These are phyloP conservation scores for Chlamydomonas eustigma DNA, from an alignment of 139 green algal species.

Conservation along the genomic window DNA sequence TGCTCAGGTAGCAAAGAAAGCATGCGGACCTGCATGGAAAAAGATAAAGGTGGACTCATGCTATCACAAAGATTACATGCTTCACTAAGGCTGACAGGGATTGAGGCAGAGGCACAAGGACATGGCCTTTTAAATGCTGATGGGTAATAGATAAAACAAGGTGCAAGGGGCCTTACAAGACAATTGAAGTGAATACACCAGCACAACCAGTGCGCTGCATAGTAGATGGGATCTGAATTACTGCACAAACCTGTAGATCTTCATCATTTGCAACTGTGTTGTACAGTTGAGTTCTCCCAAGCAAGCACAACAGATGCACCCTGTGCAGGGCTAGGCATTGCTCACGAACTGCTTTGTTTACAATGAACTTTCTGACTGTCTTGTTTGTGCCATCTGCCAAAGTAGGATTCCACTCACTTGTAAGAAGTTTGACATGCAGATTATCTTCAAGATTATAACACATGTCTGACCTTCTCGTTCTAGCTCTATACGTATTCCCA, in stretches of 20 bases:
- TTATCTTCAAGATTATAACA: neutral
- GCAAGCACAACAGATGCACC: constrained; percentile 1
- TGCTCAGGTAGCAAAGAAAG: neutral
- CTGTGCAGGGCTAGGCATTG: neutral
- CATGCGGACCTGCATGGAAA: neutral
- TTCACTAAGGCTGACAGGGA: neutral
- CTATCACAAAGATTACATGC: neutral
- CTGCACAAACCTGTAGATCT: constrained; percentile 2
- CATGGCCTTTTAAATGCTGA: too few relatives aligned
- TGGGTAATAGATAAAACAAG: too few relatives aligned
- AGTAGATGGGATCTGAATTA: too few relatives aligned
- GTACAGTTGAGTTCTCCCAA: neutral
- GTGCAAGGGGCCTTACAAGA: too few relatives aligned
- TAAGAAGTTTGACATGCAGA: neutral
- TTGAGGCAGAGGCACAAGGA: too few relatives aligned
- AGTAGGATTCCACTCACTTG: neutral
- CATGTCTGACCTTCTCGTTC: neutral
- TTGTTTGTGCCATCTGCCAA: neutral
- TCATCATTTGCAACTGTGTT: neutral
- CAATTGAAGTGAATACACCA: too few relatives aligned
- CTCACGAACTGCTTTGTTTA: neutral
- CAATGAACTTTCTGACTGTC: neutral
- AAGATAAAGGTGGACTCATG: neutral
- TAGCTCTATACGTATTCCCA: neutral
- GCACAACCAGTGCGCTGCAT: too few relatives aligned